phyloP scores from a whole-genome alignment of 2,329 filamentous ascomycete genomes.

The Gnomoniopsis smithogilvyi region DNA sequence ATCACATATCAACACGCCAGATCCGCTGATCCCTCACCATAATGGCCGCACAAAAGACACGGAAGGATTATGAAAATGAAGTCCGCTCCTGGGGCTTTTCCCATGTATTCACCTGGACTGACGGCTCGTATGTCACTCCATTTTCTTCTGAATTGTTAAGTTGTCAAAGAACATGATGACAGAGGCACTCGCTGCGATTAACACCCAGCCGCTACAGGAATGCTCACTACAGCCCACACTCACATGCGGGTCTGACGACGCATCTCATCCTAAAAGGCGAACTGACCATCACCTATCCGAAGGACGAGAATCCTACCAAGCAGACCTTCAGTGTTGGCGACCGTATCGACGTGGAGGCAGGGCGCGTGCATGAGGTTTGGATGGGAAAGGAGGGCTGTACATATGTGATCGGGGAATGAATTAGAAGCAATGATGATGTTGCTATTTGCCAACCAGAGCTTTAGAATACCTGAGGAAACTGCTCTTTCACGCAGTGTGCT shows the following conservation, averaged over 20 bases:
- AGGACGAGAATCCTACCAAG: slow-evolving; percentile 53
- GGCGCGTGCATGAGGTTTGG: slow-evolving; percentile 66
- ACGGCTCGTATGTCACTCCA: slow-evolving; percentile 55
- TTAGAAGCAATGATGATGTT: too few relatives aligned
- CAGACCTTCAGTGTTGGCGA: slow-evolving; percentile 58
- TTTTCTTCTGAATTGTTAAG: background rate
- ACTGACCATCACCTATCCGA: slow-evolving; percentile 64
- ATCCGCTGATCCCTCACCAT: background rate
- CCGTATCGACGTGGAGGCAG: slow-evolving; percentile 64
- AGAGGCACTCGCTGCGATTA: background rate
- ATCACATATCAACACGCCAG: background rate
- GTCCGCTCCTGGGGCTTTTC: slow-evolving; percentile 68
- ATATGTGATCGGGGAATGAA: slow-evolving; percentile 60
- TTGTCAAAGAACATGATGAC: background rate
- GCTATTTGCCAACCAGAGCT: too few relatives aligned
- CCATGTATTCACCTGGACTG: slow-evolving; percentile 70
- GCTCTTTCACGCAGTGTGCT: too few relatives aligned
- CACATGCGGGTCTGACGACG: slow-evolving; percentile 61
- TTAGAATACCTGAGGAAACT: too few relatives aligned
- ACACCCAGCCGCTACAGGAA: slow-evolving; percentile 43
- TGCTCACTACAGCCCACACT: slow-evolving; percentile 65
- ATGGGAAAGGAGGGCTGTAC: slow-evolving; percentile 64
- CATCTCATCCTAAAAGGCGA: slow-evolving; percentile 65
- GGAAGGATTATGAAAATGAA: slow-evolving; percentile 52
- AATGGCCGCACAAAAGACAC: slow-evolving; percentile 31